Conservation (phyloP, 1,284 basidiomycete species). For the Coniferiporia weirii region DNA sequence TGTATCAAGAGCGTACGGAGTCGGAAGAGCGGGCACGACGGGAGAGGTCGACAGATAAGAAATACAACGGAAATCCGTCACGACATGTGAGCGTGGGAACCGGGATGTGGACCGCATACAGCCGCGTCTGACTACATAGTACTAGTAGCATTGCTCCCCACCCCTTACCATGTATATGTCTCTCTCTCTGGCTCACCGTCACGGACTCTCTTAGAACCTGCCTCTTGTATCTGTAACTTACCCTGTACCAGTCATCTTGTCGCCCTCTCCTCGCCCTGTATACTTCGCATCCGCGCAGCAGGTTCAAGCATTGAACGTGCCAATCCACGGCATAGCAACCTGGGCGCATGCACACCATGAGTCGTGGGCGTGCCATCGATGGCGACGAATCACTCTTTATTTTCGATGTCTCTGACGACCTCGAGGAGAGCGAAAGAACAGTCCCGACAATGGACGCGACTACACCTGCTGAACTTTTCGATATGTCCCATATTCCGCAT, state of each 20-base stretch:
- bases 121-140: neutral
- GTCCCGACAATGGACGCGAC: neutral
- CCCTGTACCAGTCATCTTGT: neutral
- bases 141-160: neutral
- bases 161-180: neutral
- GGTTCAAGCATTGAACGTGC: neutral
- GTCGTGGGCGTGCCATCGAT: conserved; percentile 45
- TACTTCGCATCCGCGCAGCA: neutral
- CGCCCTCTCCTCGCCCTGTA: neutral
- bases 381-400: conserved; percentile 48
- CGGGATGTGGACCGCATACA: conserved; percentile 10
- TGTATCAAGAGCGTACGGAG: neutral
- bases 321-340: neutral
- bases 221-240: neutral
- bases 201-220: neutral
- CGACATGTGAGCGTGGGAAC: neutral
- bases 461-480: conserved; percentile 9
- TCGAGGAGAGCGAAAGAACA: neutral
- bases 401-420: conserved; percentile 43
- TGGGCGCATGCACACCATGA: conserved; percentile 31
- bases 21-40: neutral
- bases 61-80: neutral
- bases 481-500: conserved; percentile 16
- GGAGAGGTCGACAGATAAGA: neutral
- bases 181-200: neutral